phyloP scores from a whole-genome alignment of 164 flowering plant species.

The Annona squamosa region DNA sequence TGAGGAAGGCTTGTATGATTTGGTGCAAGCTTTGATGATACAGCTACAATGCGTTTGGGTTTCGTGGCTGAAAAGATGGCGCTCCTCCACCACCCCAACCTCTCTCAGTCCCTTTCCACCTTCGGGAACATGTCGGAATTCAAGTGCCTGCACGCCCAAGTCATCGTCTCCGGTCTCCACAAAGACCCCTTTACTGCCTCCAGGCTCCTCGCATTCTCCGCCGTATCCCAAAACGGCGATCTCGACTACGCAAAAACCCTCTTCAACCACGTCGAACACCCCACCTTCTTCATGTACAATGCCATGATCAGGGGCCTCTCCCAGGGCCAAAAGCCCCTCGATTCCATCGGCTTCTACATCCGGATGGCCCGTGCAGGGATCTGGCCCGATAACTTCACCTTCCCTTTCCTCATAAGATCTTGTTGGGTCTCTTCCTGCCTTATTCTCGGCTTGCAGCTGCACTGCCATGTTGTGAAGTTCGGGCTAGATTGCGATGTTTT shows the following conservation, averaged over 20 bases:
- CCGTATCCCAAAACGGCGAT: slow-evolving; percentile 14
- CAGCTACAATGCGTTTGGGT: slow-evolving; percentile 2
- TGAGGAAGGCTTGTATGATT: background rate
- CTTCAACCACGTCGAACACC: slow-evolving; percentile 12
- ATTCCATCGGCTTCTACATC: slow-evolving; percentile 11
- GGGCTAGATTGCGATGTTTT: slow-evolving; percentile 22
- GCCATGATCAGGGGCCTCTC: slow-evolving; percentile 24
- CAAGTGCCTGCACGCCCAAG: slow-evolving; percentile 23
- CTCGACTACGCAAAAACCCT: slow-evolving; percentile 17
- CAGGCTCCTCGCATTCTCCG: slow-evolving; percentile 21
- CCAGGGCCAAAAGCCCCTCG: slow-evolving; percentile 5
- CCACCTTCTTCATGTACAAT: slow-evolving; percentile 23
- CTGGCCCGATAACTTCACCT: slow-evolving; percentile 25
- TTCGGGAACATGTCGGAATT: slow-evolving; percentile 20
- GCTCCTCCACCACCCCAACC: slow-evolving; percentile 18
- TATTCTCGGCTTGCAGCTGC: slow-evolving; percentile 16
- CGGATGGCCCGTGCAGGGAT: slow-evolving; percentile 17
- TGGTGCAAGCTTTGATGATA: too few relatives aligned
- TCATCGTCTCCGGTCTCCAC: slow-evolving; percentile 12
- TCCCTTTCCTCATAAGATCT: slow-evolving; percentile 21
- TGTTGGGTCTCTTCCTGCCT: slow-evolving; percentile 9
- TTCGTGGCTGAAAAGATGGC: slow-evolving; percentile 12
- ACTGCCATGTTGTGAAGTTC: slow-evolving; percentile 21
- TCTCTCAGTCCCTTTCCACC: slow-evolving; percentile 21
- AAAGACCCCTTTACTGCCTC: slow-evolving; percentile 12